Evolutionary conservation across 306 rosid genomes (phyloP).

Genomic region (cucumber (Cucumis sativus)): Cucumber_9930_V3 NC_026656.2:8678001-8678500

Average conservation of each 20-base stretch:
- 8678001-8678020: slow-evolving; percentile 96
- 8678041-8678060: slow-evolving; percentile 77
- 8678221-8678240: neutral
- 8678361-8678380: neutral
- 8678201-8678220: neutral
- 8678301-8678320: neutral
- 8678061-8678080: slow-evolving; percentile 98
- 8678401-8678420: neutral
- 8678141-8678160: neutral
- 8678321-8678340: neutral
- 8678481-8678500: too few species aligned
- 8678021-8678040: slow-evolving; percentile 76
- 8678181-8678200: neutral
- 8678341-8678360: neutral
- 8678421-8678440: neutral
- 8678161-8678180: neutral
- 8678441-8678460: neutral
- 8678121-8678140: slow-evolving; percentile 83
- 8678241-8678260: neutral
- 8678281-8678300: neutral
- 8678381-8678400: neutral
- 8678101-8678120: slow-evolving; percentile 81
- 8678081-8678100: slow-evolving; percentile 77
- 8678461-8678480: neutral
- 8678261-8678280: neutral